phyloP scores from a whole-genome alignment of 306 rosid species.

The Gleditsia sinensis region DNA sequence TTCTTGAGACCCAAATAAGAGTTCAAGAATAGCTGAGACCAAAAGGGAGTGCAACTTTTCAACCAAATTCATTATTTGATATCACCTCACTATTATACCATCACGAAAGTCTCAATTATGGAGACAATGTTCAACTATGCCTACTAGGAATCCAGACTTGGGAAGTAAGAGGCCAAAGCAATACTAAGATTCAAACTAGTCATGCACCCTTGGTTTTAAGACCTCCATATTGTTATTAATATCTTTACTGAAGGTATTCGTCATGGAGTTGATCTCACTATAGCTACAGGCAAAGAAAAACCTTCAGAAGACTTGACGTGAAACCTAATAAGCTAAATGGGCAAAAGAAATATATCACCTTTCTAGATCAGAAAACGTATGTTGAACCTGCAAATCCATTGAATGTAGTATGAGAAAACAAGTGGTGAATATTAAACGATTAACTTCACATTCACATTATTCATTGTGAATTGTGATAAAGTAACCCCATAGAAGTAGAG shows the following conservation, averaged over 20 bases:
- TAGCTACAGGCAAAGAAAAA: neutral
- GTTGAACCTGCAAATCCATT: slow-evolving; percentile 70
- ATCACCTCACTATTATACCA: neutral
- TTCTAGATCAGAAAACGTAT: slow-evolving; percentile 77
- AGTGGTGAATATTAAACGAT: neutral
- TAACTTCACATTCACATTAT: neutral
- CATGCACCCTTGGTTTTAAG: slow-evolving; percentile 9
- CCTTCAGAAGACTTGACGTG: slow-evolving; percentile 1
- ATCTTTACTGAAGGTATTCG: slow-evolving; percentile 2
- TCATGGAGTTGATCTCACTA: neutral
- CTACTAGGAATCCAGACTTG: neutral
- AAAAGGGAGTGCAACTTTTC: slow-evolving; percentile 1
- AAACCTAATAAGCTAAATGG: slow-evolving; percentile 3
- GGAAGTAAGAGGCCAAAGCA: neutral
- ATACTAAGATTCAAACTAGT: slow-evolving; percentile 5
- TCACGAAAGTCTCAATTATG: neutral
- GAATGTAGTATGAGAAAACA: slow-evolving; percentile 4
- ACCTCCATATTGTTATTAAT: slow-evolving; percentile 1
- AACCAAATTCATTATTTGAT: neutral
- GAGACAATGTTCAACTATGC: neutral
- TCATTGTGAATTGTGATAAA: neutral
- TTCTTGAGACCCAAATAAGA: slow-evolving; percentile 12
- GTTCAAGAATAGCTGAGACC: slow-evolving; percentile 4
- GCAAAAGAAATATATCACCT: slow-evolving; percentile 50
- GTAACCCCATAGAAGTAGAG: neutral